Percentiles rank a stretch among this genome's conserved stretches.
Evolutionary conservation across 2,329 filamentous ascomycete species (phyloP).

Genomic region (Teratosphaeria destructans): DNA sequence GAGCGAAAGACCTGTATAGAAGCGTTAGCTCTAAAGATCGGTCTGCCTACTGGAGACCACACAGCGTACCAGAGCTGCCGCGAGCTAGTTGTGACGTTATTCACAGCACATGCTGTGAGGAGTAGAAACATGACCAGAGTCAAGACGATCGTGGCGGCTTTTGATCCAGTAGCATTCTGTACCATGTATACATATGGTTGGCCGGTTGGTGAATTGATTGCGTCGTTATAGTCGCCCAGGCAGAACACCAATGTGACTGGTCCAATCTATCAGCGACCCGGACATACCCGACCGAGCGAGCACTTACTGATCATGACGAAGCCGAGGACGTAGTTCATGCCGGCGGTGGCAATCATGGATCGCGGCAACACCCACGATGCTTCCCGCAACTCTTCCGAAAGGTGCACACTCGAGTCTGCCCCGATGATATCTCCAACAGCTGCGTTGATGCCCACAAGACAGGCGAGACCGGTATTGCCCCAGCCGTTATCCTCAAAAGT

Average conservation of each 20-base stretch:
- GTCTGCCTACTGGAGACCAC: not conserved
- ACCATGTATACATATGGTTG: constrained; percentile 4
- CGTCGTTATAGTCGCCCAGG: constrained; percentile 1
- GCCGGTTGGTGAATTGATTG: not conserved
- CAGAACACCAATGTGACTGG: constrained; percentile 3
- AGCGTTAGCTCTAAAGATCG: not conserved
- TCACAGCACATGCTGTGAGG: constrained; percentile 1
- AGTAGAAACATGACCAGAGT: constrained; percentile 7
- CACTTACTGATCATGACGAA: constrained; percentile 7
- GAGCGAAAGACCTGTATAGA: constrained; percentile 25
- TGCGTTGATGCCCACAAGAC: not conserved
- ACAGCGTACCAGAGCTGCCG: not conserved
- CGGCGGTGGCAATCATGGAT: constrained; percentile 21
- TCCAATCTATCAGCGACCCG: not conserved
- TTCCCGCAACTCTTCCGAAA: constrained; percentile 23
- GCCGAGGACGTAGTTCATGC: constrained; percentile 22
- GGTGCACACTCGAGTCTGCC: constrained; percentile 28
- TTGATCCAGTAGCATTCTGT: constrained; percentile 1
- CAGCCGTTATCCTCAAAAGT: constrained; percentile 1
- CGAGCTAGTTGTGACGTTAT: constrained; percentile 1
- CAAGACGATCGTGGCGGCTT: constrained; percentile 8
- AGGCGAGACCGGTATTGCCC: not conserved
- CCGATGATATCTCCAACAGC: constrained; percentile 9
- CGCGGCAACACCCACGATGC: constrained; percentile 20
- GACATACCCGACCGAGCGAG: not conserved